These are phyloP conservation scores for Calonectria ilicicola DNA, from an alignment of 2,329 filamentous ascomycete genomes.

Conservation along the genomic window DNA sequence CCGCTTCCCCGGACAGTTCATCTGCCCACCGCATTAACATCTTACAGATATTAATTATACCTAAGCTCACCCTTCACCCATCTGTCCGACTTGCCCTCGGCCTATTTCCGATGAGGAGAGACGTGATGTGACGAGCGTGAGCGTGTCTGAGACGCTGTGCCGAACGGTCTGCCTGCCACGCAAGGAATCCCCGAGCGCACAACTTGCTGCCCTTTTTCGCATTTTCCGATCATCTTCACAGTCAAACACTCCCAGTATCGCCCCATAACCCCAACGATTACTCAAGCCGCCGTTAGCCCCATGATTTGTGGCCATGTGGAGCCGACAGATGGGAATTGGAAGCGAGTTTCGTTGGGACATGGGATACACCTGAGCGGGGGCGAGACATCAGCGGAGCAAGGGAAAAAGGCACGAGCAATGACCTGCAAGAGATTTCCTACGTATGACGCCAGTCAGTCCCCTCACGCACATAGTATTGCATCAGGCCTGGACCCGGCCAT, in stretches of 20 bases:
- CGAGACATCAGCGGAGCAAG: conserved; percentile 38
- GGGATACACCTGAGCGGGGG: conserved; percentile 27
- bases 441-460: conserved; percentile 2
- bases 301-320: conserved; percentile 31
- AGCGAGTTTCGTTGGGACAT: conserved; percentile 31
- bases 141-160: not conserved
- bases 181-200: not conserved
- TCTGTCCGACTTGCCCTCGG: not conserved
- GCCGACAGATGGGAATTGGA: conserved; percentile 32
- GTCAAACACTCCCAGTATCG: conserved; percentile 22
- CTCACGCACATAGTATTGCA: conserved; percentile 6
- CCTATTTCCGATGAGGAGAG: not conserved
- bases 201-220: not conserved
- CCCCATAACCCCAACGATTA: conserved; percentile 29
- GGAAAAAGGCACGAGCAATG: conserved; percentile 29
- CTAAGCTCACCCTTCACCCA: not conserved
- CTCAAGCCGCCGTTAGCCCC: conserved; percentile 37
- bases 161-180: not conserved
- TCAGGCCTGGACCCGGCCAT: not conserved
- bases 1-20: conserved; percentile 14
- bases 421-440: conserved; percentile 10
- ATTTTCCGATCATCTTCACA: conserved; percentile 8
- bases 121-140: not conserved
- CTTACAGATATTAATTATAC: not conserved
- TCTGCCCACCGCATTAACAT: not conserved